A percentile compares a stretch with the other conserved stretches of the same genome.
Evolutionary conservation across 2,329 filamentous ascomycete species (phyloP).

Genomic region (Exophiala calicioides): DNA sequence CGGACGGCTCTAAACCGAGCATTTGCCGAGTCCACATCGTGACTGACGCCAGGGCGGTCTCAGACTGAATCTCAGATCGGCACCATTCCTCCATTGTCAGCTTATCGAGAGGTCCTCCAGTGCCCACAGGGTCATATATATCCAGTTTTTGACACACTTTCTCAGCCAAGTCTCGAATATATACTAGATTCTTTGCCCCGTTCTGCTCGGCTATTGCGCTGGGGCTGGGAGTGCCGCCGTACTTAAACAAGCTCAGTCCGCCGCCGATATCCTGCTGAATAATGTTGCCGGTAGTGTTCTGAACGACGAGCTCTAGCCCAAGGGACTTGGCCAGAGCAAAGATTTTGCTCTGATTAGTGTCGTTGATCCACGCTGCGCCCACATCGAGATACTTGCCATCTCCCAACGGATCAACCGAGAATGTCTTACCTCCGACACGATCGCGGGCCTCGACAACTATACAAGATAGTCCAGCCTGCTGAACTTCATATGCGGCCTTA

Average conservation of each 20-base stretch:
- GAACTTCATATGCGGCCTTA: constrained; percentile 37
- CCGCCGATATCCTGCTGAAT: constrained; percentile 43
- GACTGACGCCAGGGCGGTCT: constrained; percentile 39
- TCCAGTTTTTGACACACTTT: constrained; percentile 41
- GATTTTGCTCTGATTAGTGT: constrained; percentile 54
- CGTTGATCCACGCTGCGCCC: constrained; percentile 63
- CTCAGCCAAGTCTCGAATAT: constrained; percentile 42
- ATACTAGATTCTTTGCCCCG: constrained; percentile 32
- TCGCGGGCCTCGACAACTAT: constrained; percentile 46
- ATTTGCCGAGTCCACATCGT: constrained; percentile 53
- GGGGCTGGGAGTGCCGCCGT: constrained; percentile 23
- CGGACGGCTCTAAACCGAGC: constrained; percentile 52
- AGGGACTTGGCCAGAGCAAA: constrained; percentile 37
- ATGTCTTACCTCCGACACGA: constrained; percentile 47
- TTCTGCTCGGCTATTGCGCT: constrained; percentile 11
- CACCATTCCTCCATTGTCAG: constrained; percentile 45
- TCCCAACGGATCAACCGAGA: constrained; percentile 32
- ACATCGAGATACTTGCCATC: constrained; percentile 47
- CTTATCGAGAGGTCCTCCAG: constrained; percentile 35
- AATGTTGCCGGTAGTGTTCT: constrained; percentile 50
- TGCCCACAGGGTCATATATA: constrained; percentile 25
- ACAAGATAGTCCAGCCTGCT: constrained; percentile 37
- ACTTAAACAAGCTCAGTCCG: constrained; percentile 24
- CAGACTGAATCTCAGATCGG: constrained; percentile 34
- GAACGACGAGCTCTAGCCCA: constrained; percentile 48